Evolutionary conservation across 176 grass and related monocot species (phyloP), one percentile per base, ranked within the genome.

Genomic region (Alloteropsis semialata): DNA sequence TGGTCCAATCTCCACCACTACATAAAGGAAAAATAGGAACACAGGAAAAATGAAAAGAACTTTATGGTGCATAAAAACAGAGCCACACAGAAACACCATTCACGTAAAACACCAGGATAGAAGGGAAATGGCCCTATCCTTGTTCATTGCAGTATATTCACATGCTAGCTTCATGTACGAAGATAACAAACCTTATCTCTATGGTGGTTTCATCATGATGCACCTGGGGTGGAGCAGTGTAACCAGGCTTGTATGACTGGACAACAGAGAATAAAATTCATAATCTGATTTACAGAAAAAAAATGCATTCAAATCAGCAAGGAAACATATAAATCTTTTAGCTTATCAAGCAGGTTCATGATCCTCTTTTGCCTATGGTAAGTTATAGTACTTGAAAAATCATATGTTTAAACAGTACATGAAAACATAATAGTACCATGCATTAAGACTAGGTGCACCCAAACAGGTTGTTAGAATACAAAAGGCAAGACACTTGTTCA

Each of bases 181-280:
- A 74, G 18, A 94, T 22, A 74, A 78, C 42, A 42, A 79, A 87
- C 95, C 86, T 92, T 76, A 98, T 98, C 72, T 94, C 95, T 87
- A 94, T 98, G 67, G 85, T 80, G 25, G 95, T 93, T 79, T 98
- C 95, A 48, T 98, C 92, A 65, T 91, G 86, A 74, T 88, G 74
- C 41, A 68, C 71, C 49, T 51, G 88, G 22, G 90, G 82, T 82
- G 85, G 85, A 72, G 92, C 88, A 69, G 88, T 93, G 71, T 98
- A 98, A 68, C 87, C 92, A 89, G 92, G 92, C 64, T 88, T 94
- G 81, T 98, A 98, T 19, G 84, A 86, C 95, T 98, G 81, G 65
- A 69, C 69, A 84, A 75, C n/a, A 88, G 42, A 86, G 61, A 88
- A 61, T 25, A 78, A 82, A 81, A 69, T 7, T 82, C 69, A 78